These are phyloP conservation scores for Phlebiopsis flavidoalba DNA, from an alignment of 768 basidiomycete species.

Conservation along the genomic window DNA sequence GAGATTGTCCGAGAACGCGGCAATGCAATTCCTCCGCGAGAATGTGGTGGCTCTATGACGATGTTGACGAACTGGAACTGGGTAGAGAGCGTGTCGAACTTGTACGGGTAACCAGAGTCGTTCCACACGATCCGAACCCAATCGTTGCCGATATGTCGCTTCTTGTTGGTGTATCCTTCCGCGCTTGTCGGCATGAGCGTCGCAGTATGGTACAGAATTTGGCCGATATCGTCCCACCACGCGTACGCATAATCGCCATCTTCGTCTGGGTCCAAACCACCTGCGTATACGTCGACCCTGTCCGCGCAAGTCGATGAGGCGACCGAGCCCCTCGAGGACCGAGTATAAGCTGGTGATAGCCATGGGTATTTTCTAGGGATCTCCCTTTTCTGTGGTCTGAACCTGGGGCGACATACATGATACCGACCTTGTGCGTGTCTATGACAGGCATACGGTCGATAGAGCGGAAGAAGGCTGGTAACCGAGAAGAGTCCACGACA, in stretches of 20 bases:
- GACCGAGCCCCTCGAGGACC: constrained; percentile 84
- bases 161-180: constrained; percentile 76
- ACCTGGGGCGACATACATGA: constrained; percentile 92
- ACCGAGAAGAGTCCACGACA: constrained; percentile 46
- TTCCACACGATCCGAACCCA: constrained; percentile 97
- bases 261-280: constrained; percentile 83
- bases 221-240: constrained; percentile 98
- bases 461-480: constrained; percentile 54
- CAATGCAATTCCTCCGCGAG: constrained; percentile 57
- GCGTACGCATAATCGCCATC: constrained; percentile 98
- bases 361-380: constrained; percentile 85
- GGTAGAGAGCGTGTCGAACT: constrained; percentile 86
- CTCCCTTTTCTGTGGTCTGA: constrained; percentile 73
- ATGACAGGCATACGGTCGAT: constrained; percentile 90
- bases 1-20: constrained; percentile 76
- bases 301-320: constrained; percentile 82
- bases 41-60: constrained; percentile 91
- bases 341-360: constrained; percentile 92
- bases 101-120: constrained; percentile 86
- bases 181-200: constrained; percentile 95
- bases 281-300: constrained; percentile 91
- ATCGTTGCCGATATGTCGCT: constrained; percentile 95
- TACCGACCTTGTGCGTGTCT: constrained; percentile 94
- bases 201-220: constrained; percentile 91
- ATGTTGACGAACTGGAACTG: constrained; percentile 98